Evolutionary conservation across 164 flowering plant species (phyloP).

Genomic region (Cinnamomum chago): DNA sequence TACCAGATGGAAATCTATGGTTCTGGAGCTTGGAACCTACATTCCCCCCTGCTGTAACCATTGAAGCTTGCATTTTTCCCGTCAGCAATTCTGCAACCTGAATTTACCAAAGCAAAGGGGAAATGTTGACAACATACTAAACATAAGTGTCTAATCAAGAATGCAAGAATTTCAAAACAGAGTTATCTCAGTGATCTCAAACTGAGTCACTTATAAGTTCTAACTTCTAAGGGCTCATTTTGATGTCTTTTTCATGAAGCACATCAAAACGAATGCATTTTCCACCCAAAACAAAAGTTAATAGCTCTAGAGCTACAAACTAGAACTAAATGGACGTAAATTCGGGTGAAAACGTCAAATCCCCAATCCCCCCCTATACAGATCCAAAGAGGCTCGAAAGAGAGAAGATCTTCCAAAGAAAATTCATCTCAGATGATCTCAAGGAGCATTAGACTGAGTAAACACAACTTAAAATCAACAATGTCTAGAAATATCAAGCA

Average conservation of each 20-base stretch:
- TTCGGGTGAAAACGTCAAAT: too few species aligned
- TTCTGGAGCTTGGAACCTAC: slow-evolving; percentile 31
- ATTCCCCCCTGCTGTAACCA: slow-evolving; percentile 29
- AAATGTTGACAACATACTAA: background rate
- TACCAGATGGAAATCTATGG: slow-evolving; percentile 20
- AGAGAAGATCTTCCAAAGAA: too few species aligned
- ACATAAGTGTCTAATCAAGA: background rate
- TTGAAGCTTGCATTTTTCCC: slow-evolving; percentile 59
- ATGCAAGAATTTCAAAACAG: background rate
- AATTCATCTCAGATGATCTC: too few species aligned
- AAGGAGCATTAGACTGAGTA: too few species aligned
- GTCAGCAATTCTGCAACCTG: background rate
- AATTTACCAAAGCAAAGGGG: background rate
- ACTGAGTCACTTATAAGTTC: background rate
- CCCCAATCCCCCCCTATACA: too few species aligned
- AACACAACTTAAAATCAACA: too few species aligned
- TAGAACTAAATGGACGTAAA: too few species aligned
- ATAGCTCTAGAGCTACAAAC: too few species aligned
- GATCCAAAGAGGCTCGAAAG: too few species aligned
- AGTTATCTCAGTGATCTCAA: background rate
- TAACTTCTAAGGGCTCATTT: background rate
- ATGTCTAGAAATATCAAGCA: background rate
- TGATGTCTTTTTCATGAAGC: background rate
- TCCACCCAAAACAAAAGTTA: too few species aligned
- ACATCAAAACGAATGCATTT: background rate